phyloP scores from a whole-genome alignment of 176 grass and related monocot species.

The Triticum turgidum region DNA sequence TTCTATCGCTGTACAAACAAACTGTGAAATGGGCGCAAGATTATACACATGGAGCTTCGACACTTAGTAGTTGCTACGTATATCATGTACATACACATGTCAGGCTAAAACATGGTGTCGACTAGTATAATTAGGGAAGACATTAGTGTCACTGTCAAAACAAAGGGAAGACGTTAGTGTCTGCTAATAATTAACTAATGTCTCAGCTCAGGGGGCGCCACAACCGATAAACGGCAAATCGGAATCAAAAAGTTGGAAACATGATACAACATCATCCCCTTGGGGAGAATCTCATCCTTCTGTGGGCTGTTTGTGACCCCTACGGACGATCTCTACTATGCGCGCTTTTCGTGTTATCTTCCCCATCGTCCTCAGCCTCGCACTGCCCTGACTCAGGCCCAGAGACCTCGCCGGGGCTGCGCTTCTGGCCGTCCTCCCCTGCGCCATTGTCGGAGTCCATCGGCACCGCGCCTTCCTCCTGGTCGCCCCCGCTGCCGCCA shows the following conservation, averaged over 20 bases:
- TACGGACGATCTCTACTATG: conserved; percentile 26
- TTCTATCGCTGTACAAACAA: neutral
- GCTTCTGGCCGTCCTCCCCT: conserved; percentile 60
- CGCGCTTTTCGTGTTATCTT: conserved; percentile 35
- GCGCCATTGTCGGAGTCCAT: conserved; percentile 73
- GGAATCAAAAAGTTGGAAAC: neutral
- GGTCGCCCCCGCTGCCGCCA: conserved; percentile 62
- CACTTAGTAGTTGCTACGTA: neutral
- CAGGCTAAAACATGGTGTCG: neutral
- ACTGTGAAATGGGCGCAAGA: too few relatives aligned
- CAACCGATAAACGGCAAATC: neutral
- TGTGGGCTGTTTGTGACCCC: neutral
- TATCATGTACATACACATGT: neutral
- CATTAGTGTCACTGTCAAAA: too few relatives aligned
- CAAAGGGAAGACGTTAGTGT: neutral
- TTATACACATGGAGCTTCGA: too few relatives aligned
- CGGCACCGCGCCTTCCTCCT: conserved; percentile 77
- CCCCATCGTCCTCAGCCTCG: conserved; percentile 59
- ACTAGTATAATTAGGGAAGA: neutral
- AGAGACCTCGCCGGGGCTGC: conserved; percentile 70
- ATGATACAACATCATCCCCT: neutral
- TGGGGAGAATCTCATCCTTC: neutral
- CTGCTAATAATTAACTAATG: neutral
- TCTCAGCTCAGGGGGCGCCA: neutral
- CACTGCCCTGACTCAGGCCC: conserved; percentile 62